Conservation (phyloP, 2,329 filamentous ascomycete genomes). For the Talaromyces islandicus region DNA sequence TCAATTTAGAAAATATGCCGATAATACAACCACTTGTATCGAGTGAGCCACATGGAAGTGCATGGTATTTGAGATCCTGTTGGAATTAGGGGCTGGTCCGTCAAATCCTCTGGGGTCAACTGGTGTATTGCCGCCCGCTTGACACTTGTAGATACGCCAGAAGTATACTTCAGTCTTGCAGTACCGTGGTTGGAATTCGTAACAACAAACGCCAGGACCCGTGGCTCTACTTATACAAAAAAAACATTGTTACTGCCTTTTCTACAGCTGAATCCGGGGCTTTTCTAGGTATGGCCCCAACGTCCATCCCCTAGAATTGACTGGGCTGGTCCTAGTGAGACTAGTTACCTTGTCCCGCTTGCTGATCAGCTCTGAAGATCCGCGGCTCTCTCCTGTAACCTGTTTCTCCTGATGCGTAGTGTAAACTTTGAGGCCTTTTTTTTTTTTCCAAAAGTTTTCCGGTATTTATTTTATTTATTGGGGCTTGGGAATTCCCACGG, state of each 20-base stretch:
- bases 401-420: not conserved
- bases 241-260: not conserved
- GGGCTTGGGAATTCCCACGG: not conserved
- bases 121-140: no score
- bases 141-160: no score
- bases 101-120: not conserved
- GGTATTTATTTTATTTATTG: not conserved
- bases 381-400: not conserved
- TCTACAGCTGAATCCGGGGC: not conserved
- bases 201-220: no score
- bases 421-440: not conserved
- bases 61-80: not conserved
- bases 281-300: not conserved
- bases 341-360: not conserved
- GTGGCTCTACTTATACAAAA: not conserved
- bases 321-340: not conserved
- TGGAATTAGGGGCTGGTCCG: not conserved
- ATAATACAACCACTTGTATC: not conserved
- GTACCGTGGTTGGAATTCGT: not conserved
- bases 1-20: not conserved
- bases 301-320: not conserved
- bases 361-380: not conserved
- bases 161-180: not conserved
- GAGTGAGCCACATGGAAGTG: not conserved
- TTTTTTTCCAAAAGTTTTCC: not conserved